Evolutionary conservation across 2,329 filamentous ascomycete genomes (phyloP).

Genomic region (Aspergillus persii): DNA sequence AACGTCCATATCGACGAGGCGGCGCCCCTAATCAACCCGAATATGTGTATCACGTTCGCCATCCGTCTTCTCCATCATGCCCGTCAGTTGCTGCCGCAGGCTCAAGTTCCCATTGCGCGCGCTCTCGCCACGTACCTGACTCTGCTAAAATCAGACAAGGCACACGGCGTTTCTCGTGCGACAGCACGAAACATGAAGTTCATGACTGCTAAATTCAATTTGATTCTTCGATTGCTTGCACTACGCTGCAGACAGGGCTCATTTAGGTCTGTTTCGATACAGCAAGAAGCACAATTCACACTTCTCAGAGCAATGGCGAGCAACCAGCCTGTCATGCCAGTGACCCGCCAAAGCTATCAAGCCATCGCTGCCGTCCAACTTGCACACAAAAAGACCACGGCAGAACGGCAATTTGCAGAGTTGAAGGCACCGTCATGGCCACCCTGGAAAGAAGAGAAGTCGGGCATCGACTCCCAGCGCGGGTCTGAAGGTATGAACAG

Average conservation of each 20-base stretch:
- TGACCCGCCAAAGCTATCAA: slow-evolving; percentile 59
- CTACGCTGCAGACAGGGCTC: slow-evolving; percentile 49
- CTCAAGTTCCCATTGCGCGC: slow-evolving; percentile 42
- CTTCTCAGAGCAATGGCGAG: slow-evolving; percentile 58
- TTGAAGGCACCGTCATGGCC: slow-evolving; percentile 63
- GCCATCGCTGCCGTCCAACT: slow-evolving; percentile 57
- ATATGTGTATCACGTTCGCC: slow-evolving; percentile 41
- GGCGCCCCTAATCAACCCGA: slow-evolving; percentile 22
- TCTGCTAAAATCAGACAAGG: slow-evolving; percentile 4
- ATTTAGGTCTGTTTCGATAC: slow-evolving; percentile 47
- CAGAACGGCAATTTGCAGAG: slow-evolving; percentile 57
- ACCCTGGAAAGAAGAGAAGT: slow-evolving; percentile 62
- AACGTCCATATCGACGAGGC: not conserved
- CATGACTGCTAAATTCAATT: slow-evolving; percentile 49
- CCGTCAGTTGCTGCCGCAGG: slow-evolving; percentile 48
- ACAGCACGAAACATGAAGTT: slow-evolving; percentile 21
- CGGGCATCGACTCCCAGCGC: slow-evolving; percentile 59
- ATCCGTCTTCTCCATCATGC: slow-evolving; percentile 52
- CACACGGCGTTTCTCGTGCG: slow-evolving; percentile 1
- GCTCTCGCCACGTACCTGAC: slow-evolving; percentile 39
- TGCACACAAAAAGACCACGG: slow-evolving; percentile 54
- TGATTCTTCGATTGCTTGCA: slow-evolving; percentile 48
- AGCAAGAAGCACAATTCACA: slow-evolving; percentile 58
- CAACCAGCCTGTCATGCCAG: slow-evolving; percentile 52
- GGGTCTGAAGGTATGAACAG: slow-evolving; percentile 57